phyloP scores from a whole-genome alignment of 2,329 filamentous ascomycete species.

The Chaetoscypha palmicola region DNA sequence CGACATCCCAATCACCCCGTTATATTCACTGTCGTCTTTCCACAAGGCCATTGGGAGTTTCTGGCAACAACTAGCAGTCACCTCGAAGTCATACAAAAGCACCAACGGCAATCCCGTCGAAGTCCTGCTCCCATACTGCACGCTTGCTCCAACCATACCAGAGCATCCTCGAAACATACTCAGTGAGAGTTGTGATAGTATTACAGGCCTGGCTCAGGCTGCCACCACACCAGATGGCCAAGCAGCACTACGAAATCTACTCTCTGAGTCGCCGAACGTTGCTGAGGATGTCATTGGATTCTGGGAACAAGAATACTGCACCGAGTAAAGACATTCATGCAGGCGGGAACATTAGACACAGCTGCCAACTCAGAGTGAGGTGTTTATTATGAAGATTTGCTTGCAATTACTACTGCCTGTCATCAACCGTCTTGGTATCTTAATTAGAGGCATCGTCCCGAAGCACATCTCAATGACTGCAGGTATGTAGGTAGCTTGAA shows the following conservation, averaged over 20 bases:
- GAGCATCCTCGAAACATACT: slow-evolving; percentile 30
- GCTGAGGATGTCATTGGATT: slow-evolving; percentile 27
- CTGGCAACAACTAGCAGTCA: slow-evolving; percentile 21
- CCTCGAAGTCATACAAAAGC: slow-evolving; percentile 1
- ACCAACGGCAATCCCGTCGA: slow-evolving; percentile 11
- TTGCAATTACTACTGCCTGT: too few species aligned
- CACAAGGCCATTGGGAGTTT: slow-evolving; percentile 22
- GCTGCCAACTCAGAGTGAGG: too few species aligned
- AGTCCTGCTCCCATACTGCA: slow-evolving; percentile 27
- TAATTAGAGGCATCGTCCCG: too few species aligned
- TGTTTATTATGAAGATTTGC: too few species aligned
- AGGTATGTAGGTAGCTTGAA: too few species aligned
- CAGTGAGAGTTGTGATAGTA: slow-evolving; percentile 25
- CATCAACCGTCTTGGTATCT: too few species aligned
- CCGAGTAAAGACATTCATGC: too few species aligned
- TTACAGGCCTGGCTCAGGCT: slow-evolving; percentile 23
- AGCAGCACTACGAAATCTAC: slow-evolving; percentile 18
- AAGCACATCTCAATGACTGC: too few species aligned
- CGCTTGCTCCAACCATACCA: slow-evolving; percentile 21
- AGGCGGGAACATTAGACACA: too few species aligned
- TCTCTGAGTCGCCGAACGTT: slow-evolving; percentile 16
- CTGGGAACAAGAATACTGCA: slow-evolving; percentile 27
- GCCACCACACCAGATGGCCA: slow-evolving; percentile 23
- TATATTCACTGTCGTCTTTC: slow-evolving; percentile 20
- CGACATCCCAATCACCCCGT: slow-evolving; percentile 28